Percentiles rank a stretch among this genome's conserved stretches.
Conservation (phyloP, 169 alveolate genomes). For the Fabrea salina region DNA sequence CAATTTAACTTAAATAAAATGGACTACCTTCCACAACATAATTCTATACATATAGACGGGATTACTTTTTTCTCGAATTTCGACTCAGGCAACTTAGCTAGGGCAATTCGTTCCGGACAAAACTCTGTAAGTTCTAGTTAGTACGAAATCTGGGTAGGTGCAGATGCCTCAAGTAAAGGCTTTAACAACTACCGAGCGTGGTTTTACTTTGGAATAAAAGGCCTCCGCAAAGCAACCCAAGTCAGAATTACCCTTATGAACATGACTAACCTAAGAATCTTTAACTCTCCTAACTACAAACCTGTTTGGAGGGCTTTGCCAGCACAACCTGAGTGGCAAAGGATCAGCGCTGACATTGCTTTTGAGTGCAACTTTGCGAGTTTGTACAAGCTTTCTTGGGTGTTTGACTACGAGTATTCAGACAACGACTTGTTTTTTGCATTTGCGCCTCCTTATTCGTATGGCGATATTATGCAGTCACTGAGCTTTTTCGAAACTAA, state of each 20-base stretch:
- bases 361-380: not conserved
- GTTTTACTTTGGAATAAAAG: constrained; percentile 31
- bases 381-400: not conserved
- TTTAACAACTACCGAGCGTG: not conserved
- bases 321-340: constrained; percentile 7
- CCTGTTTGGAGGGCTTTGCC: constrained; percentile 19
- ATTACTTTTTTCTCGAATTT: constrained; percentile 21
- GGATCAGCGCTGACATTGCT: not conserved
- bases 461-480: not conserved
- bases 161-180: constrained; percentile 15
- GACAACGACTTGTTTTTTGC: constrained; percentile 23
- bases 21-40: constrained; percentile 12
- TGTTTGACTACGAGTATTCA: not conserved
- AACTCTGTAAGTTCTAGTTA: not conserved
- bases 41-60: not conserved
- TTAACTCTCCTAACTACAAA: not conserved
- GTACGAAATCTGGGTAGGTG: constrained; percentile 9
- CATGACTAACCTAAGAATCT: not conserved
- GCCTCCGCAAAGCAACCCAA: constrained; percentile 11
- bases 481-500: not conserved
- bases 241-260: constrained; percentile 9
- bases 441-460: constrained; percentile 25
- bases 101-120: not conserved
- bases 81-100: constrained; percentile 21
- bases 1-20: no score